Evolutionary conservation across 1,284 basidiomycete species (phyloP).

Genomic region (Rhodotorula sp.): DNA sequence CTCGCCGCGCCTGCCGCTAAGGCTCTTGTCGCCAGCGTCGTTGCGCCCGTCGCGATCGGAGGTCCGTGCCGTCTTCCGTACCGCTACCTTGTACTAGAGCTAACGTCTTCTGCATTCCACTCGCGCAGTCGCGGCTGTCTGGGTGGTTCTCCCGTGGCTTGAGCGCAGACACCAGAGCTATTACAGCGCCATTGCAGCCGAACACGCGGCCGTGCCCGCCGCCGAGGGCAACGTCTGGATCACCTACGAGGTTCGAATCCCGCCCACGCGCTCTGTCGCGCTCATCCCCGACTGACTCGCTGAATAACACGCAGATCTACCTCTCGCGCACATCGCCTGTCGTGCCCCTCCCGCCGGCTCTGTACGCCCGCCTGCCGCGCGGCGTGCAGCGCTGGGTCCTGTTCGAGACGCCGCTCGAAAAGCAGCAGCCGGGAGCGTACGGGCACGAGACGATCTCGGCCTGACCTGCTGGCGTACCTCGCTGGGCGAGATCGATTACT

Average conservation of each 20-base stretch:
- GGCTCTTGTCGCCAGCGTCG: conserved; percentile 63
- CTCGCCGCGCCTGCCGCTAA: conserved; percentile 52
- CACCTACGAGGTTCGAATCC: conserved; percentile 16
- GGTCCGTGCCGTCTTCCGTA: conserved; percentile 52
- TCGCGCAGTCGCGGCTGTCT: not conserved
- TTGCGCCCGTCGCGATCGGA: conserved; percentile 66
- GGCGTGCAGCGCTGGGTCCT: conserved; percentile 63
- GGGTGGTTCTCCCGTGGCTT: not conserved
- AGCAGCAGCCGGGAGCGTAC: not conserved
- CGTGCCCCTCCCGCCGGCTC: conserved; percentile 63
- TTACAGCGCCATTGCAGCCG: conserved; percentile 50
- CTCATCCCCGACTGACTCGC: not conserved
- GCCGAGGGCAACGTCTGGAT: conserved; percentile 26
- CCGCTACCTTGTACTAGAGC: not conserved
- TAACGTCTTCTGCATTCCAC: not conserved
- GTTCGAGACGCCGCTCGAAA: conserved; percentile 64
- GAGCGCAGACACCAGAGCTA: conserved; percentile 64
- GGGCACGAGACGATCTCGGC: not conserved
- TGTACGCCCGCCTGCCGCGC: conserved; percentile 63
- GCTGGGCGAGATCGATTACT: no score
- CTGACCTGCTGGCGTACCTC: not conserved
- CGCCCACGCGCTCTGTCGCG: not conserved
- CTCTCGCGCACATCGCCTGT: conserved; percentile 62
- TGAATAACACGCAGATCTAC: conserved; percentile 46
- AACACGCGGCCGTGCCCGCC: conserved; percentile 49